Evolutionary conservation across 2,329 filamentous ascomycete genomes (phyloP).

Genomic region (Arthroderma sp.): DNA sequence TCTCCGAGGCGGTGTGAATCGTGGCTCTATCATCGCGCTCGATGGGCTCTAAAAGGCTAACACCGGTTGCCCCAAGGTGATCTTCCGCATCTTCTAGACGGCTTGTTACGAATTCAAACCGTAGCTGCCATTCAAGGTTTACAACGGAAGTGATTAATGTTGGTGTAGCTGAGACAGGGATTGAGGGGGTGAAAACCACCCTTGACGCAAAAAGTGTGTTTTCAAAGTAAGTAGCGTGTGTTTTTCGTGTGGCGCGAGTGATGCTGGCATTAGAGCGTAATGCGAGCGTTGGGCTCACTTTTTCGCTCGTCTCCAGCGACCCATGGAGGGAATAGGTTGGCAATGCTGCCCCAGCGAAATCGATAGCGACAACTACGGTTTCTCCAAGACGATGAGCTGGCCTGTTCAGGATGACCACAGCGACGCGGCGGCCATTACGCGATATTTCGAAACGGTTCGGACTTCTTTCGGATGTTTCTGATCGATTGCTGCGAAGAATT

Average conservation of each 20-base stretch:
- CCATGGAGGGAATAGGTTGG: conserved; percentile 76
- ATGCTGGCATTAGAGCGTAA: conserved; percentile 77
- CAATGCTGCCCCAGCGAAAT: conserved; percentile 65
- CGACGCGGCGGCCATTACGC: conserved; percentile 80
- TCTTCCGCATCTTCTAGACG: conserved; percentile 29
- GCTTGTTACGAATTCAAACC: conserved; percentile 85
- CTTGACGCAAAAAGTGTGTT: conserved; percentile 69
- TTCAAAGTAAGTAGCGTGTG: conserved; percentile 66
- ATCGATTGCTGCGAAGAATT: conserved; percentile 68
- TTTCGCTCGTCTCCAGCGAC: conserved; percentile 75
- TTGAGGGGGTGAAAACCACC: conserved; percentile 67
- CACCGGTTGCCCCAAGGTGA: conserved; percentile 24
- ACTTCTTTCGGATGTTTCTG: conserved; percentile 56
- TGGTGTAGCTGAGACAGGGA: conserved; percentile 72
- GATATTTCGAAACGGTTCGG: conserved; percentile 94
- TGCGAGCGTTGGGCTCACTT: conserved; percentile 65
- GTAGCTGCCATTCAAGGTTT: conserved; percentile 73
- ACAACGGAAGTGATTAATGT: conserved; percentile 87
- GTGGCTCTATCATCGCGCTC: conserved; percentile 66
- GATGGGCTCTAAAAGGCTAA: conserved; percentile 61
- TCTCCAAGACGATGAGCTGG: conserved; percentile 85
- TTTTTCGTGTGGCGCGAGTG: conserved; percentile 69
- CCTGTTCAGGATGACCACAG: conserved; percentile 74
- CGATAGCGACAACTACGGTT: conserved; percentile 67
- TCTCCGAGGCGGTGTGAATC: conserved; percentile 64